Evolutionary conservation across 1,139 yeast species (phyloP), one percentile per base, ranked within the genome.

Genomic region (Candida sanyaensis): DNA sequence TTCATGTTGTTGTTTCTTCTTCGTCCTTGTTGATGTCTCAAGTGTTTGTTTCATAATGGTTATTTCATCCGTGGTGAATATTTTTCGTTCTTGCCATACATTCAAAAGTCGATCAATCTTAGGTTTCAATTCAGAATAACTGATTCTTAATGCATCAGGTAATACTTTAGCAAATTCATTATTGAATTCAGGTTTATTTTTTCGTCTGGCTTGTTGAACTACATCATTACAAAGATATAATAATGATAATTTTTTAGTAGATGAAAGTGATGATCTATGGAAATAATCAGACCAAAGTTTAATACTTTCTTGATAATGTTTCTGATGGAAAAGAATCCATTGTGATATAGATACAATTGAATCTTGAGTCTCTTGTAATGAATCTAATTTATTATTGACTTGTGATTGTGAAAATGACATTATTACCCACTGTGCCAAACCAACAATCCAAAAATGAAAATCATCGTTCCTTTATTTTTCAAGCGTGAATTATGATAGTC

Each of bases 151-250:
- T 0, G 75, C 74, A 2, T 43, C 41, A 0, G 81, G 80, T 41
- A 80, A 66, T 2, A 78, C 80, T 2, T 61, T 60, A 6, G 79
- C 77, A 65, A 88, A 89, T 4, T 83, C 86, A 5, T 65, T 66
- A 7, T 84, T 68, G 55, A 86, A 86, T 47, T 84, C 89, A 2
- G 67, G 68, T 58, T 80, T 83, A 54, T 79, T 75, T 58, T 84
- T 83, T 41, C 87, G 85, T 48, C 86, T 75, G 2, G 93, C 83
- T 60, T 88, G 88, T 64, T 90, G 97, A 0, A 88, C 87, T 26
- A 90, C 86, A 58, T 90, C 97, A 62, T 90, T 90, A 47, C 89
- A 87, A 21, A 90, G 73, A 58, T 90, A 89, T 31, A 90, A 73
- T 47, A 87, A 64, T 1, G 86, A 75, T 45, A 90, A 73, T 53